Evolutionary conservation across 2,329 filamentous ascomycete species (phyloP).

Genomic region (Cercospora sp.): DNA sequence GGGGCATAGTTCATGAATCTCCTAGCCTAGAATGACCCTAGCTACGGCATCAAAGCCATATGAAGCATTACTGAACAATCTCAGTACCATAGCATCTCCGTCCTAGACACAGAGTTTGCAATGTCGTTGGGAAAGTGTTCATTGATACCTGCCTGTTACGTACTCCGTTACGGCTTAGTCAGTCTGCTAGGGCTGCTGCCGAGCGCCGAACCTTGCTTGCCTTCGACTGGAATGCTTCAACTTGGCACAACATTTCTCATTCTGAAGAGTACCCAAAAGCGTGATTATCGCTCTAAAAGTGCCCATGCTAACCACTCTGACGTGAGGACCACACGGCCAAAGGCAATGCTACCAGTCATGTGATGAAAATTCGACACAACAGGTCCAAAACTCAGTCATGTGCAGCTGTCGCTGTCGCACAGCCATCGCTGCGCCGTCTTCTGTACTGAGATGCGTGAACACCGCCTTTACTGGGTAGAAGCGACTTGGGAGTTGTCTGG

Average conservation of each 20-base stretch:
- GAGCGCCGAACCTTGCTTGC: not conserved
- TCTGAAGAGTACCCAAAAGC: not conserved
- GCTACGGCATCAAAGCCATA: not conserved
- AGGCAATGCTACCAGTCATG: not conserved
- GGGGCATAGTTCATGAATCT: not conserved
- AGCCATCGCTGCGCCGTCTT: not conserved
- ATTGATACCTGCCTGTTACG: not conserved
- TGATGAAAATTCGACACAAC: not conserved
- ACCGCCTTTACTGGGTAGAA: not conserved
- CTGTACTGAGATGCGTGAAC: not conserved
- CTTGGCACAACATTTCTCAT: not conserved
- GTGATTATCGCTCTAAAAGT: not conserved
- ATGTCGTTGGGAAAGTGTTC: not conserved
- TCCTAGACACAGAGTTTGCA: not conserved
- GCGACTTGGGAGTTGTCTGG: not conserved
- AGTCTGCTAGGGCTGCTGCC: not conserved
- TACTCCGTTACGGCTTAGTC: not conserved
- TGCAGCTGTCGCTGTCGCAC: not conserved
- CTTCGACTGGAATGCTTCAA: not conserved
- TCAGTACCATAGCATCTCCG: not conserved
- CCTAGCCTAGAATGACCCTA: not conserved
- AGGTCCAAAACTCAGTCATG: not conserved
- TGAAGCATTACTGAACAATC: not conserved
- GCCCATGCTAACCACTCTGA: not conserved
- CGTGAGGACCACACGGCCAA: not conserved